These are phyloP conservation scores for Arthroderma uncinatum DNA, from an alignment of 2,329 filamentous ascomycete species.

Conservation along the genomic window DNA sequence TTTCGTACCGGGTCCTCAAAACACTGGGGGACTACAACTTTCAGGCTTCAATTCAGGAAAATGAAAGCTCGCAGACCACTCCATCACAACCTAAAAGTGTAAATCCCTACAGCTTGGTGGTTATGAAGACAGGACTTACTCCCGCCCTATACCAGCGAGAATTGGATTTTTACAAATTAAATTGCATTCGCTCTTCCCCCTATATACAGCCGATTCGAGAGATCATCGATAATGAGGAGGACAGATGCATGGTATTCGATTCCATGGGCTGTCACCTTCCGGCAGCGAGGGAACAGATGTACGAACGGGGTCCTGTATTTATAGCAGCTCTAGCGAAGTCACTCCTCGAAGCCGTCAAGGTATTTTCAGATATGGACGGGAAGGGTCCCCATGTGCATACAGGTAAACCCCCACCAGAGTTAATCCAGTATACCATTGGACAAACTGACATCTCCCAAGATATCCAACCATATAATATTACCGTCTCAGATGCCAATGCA, in stretches of 20 bases:
- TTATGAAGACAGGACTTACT: neutral
- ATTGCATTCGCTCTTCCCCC: conserved; percentile 4
- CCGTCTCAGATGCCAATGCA: neutral
- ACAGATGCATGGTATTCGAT: conserved; percentile 14
- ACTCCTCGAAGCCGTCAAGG: neutral
- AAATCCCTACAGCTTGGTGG: too few species aligned
- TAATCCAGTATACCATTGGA: neutral
- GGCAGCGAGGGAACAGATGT: neutral
- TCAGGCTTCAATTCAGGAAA: neutral
- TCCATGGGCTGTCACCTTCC: conserved; percentile 12
- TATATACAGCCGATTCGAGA: conserved; percentile 7
- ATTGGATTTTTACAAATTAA: conserved; percentile 5
- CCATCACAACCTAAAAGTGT: neutral
- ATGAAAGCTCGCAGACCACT: neutral
- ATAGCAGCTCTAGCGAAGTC: neutral
- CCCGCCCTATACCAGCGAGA: neutral
- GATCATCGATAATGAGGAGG: conserved; percentile 8
- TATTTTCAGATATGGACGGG: neutral
- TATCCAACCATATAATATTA: neutral
- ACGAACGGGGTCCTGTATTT: neutral
- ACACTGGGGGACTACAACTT: neutral
- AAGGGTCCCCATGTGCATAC: neutral
- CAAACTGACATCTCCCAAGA: neutral
- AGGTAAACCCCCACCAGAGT: neutral
- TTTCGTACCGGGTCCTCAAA: neutral